phyloP scores from a whole-genome alignment of 73 alveolate species.

The Chromera velia region DNA sequence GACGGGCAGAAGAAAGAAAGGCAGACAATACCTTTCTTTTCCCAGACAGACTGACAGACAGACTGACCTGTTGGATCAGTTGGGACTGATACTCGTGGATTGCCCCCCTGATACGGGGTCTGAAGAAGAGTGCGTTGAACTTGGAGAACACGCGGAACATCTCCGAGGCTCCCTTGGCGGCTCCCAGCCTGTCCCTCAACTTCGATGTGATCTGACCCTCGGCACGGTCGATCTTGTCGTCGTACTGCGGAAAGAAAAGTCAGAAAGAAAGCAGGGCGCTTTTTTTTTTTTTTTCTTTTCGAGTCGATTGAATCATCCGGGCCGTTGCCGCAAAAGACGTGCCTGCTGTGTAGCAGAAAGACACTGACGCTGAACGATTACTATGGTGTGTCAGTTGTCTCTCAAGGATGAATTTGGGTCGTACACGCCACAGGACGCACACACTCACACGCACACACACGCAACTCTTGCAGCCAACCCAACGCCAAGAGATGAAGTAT shows the following conservation, averaged over 20 bases:
- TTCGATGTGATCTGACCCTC: slow-evolving; percentile 81
- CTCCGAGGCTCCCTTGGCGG: slow-evolving; percentile 80
- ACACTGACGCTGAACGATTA: neutral
- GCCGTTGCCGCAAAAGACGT: no score
- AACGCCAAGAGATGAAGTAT: no score
- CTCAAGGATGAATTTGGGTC: no score
- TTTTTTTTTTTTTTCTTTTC: no score
- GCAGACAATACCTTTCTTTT: neutral
- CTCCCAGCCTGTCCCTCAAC: slow-evolving; percentile 81
- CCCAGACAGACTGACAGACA: neutral
- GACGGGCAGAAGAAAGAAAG: neutral
- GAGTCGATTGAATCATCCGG: no score
- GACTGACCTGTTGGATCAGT: slow-evolving; percentile 56
- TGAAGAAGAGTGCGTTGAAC: slow-evolving; percentile 78
- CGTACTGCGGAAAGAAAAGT: slow-evolving; percentile 29
- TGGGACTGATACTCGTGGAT: slow-evolving; percentile 90
- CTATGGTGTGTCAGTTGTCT: neutral
- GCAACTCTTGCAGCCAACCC: no score
- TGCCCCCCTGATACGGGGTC: slow-evolving; percentile 85
- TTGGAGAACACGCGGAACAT: slow-evolving; percentile 86
- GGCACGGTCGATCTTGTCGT: slow-evolving; percentile 69
- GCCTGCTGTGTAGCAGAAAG: neutral
- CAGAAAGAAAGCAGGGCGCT: no score
- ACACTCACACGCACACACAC: no score
- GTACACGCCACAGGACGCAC: no score